Percentiles rank a stretch among this genome's conserved stretches.
phyloP scores from a whole-genome alignment of 164 flowering plant species.

The Macadamia integrifolia region DNA sequence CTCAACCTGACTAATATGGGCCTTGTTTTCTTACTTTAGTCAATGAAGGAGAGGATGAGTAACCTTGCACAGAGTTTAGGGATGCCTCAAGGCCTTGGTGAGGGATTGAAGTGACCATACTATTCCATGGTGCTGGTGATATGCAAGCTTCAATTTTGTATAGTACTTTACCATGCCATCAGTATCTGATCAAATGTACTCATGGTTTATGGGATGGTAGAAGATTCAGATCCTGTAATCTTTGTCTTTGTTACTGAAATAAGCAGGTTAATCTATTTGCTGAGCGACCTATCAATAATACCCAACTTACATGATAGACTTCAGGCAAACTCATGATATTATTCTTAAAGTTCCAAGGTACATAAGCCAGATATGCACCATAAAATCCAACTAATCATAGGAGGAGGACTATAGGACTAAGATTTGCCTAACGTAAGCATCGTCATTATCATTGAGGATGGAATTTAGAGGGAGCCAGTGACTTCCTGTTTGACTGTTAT shows the following conservation, averaged over 20 bases:
- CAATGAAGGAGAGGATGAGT: constrained; percentile 93
- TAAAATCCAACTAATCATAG: no score
- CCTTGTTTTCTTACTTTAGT: constrained; percentile 43
- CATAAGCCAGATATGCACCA: no score
- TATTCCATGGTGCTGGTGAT: neutral
- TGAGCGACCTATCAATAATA: no score
- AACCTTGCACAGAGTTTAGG: constrained; percentile 94
- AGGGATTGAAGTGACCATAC: constrained; percentile 45
- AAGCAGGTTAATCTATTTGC: no score
- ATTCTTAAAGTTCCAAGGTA: no score
- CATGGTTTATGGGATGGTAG: neutral
- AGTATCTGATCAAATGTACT: neutral
- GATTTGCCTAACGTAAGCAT: no score
- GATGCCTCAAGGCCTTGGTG: constrained; percentile 78
- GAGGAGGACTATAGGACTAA: no score
- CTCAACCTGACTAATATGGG: neutral
- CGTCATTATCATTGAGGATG: no score
- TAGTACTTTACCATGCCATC: constrained; percentile 11
- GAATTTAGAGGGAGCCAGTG: no score
- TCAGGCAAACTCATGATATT: no score
- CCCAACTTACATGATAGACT: no score
- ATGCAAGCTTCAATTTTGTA: constrained; percentile 35
- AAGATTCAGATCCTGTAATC: constrained; percentile 1
- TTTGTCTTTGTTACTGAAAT: neutral
- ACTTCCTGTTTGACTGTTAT: no score